phyloP scores from a whole-genome alignment of 2,329 filamentous ascomycete species.

The Fusarium luffae region DNA sequence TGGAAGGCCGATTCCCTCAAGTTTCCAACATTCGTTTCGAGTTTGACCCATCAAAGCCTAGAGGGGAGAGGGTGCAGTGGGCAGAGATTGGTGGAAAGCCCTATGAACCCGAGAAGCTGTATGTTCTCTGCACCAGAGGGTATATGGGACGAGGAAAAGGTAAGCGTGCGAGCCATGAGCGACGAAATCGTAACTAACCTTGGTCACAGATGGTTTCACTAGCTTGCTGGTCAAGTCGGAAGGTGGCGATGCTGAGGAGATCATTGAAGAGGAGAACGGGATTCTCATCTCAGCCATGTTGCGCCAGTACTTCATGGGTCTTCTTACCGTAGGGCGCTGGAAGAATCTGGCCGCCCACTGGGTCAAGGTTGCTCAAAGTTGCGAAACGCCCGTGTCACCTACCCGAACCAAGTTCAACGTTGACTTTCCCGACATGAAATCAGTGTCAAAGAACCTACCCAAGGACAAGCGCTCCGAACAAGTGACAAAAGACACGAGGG shows the following conservation, averaged over 20 bases:
- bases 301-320: slow-evolving; percentile 89
- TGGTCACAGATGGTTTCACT: slow-evolving; percentile 74
- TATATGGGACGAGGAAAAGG: slow-evolving; percentile 89
- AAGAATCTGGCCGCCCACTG: slow-evolving; percentile 78
- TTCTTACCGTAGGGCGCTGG: slow-evolving; percentile 86
- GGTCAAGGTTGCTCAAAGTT: slow-evolving; percentile 69
- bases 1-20: slow-evolving; percentile 87
- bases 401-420: slow-evolving; percentile 26
- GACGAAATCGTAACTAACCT: slow-evolving; percentile 24
- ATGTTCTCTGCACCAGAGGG: slow-evolving; percentile 81
- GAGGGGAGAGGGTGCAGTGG: slow-evolving; percentile 71
- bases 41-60: slow-evolving; percentile 72
- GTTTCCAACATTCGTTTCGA: slow-evolving; percentile 84
- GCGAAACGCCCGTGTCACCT: slow-evolving; percentile 63
- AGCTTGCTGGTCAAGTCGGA: slow-evolving; percentile 79
- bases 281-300: slow-evolving; percentile 87
- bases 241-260: slow-evolving; percentile 79
- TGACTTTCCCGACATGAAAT: slow-evolving; percentile 36
- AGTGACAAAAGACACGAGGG: slow-evolving; percentile 36
- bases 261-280: slow-evolving; percentile 88
- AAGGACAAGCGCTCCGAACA: slow-evolving; percentile 35
- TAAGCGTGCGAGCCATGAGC: slow-evolving; percentile 34
- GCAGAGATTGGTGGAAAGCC: slow-evolving; percentile 70
- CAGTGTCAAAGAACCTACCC: slow-evolving; percentile 39
- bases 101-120: slow-evolving; percentile 71